Evolutionary conservation across 108 stramenopile species (phyloP), one percentile per base, ranked within the genome.

Genomic region (Nannochloropsis salina): DNA sequence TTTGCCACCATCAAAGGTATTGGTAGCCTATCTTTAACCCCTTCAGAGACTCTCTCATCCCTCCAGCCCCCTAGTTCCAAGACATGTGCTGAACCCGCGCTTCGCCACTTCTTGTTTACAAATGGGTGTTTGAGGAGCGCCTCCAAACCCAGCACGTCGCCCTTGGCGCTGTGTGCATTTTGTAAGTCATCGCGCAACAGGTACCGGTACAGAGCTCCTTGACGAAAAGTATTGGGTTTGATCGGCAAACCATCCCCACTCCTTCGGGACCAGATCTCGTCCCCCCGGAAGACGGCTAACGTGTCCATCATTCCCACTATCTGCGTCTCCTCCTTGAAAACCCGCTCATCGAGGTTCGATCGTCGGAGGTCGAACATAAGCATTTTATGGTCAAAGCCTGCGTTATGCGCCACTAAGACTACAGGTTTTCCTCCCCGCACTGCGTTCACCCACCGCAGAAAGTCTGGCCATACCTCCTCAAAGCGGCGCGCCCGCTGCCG

Each of bases 71-170:
- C 61, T n/a, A 74, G 15, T n/a, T 74, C 61, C 61, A 74, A 74
- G n/a, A 74, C 61, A 74, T n/a, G 15, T n/a, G 61, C 61, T n/a
- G 61, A 74, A 74, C 61, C 61, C 6, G n/a, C 4, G 2, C 61
- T 3, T n/a, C 61, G 15, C 61, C 61, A 74, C 8, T 74, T 74
- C 61, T n/a, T 15, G n/a, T n/a, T 4, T 74, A 74, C 61, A 8
- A n/a, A 74, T 6, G 61, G 61, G n/a, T 74, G 61, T n/a, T n/a
- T 74, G 15, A 74, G 8, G 20, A 74, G n/a, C 61, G 61, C 61
- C 81, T 88, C 87, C 80, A 88, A 44, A 20, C 87, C 87, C 21
- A 18, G 44, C 41, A 88, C 87, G 51, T 88, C 87, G 6, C 87
- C 87, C 81, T 81, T 43, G 41, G 87, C 87, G 45, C 80, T 84